Base-by-base conservation (phyloP, 2,329 filamentous ascomycete genomes). In the Aspergillus aculeatinus region DNA sequence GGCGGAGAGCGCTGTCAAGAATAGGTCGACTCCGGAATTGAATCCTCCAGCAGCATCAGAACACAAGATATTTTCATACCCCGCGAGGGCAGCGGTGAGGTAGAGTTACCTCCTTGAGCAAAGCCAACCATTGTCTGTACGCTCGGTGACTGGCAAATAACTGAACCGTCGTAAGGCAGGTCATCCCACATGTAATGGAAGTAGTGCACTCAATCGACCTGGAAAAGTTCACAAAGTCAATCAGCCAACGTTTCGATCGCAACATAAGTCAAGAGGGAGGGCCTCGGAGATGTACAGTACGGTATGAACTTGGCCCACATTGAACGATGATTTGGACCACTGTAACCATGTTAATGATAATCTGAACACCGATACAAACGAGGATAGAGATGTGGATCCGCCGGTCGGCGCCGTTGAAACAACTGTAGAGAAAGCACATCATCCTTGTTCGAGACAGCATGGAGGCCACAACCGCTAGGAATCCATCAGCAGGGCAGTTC, bases 141-240 rank as follows among this genome's bases (percentile, higher is more conserved):
- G 12, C 50, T 31, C 1, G 72, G 71, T 5, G 67, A 68, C 61
- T 76, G 74, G 35, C 74, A 76, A 11, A 60, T 62, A 4, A 76
- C 72, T 1, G 74, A 76, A 2, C 72, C 70, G 60, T 76, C 70
- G 9, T 60, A 48, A 6, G 74, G 74, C 1, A 74, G 61, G 5
- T 70, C 67, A 60, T 74, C 74, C 74, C 74, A 76, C 72, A 75
- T 74, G 35, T 76, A 76, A 48, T 76, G 70, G 56, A 76, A 76
- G 51, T 75, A 76, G 33, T 63, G 55, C 4, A 71, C 61, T 19
- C 74, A 65, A 54, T 76, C 56, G 4, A 65, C 35, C 71, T 72
- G 33, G 57, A 4, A 14, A 9, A 21, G 12, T 7, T 42, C 6
- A 19, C 14, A 14, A n/a, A 19, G 16, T 35, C 4, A 14, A 35